Percentiles rank a stretch among this genome's conserved stretches.
Evolutionary conservation across 2,329 filamentous ascomycete species (phyloP).

Genomic region (Arthrocladium fulminans): DNA sequence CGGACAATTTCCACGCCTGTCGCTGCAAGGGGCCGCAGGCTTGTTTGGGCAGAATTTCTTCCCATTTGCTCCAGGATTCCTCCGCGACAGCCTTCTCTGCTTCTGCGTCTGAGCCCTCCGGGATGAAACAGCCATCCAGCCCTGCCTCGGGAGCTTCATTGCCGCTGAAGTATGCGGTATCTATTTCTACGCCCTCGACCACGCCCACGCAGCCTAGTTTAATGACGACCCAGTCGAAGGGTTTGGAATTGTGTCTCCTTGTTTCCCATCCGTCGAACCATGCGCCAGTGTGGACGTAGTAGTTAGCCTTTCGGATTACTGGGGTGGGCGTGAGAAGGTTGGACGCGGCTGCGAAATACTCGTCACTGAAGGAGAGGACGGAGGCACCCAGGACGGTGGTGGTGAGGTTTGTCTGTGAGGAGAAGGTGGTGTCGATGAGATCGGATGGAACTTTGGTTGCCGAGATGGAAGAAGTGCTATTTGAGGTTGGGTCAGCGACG

Average conservation of each 20-base stretch:
- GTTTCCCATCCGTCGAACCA: conserved; percentile 62
- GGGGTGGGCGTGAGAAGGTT: conserved; percentile 52
- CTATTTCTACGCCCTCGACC: conserved; percentile 37
- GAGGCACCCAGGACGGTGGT: conserved; percentile 49
- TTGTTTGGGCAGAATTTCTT: conserved; percentile 30
- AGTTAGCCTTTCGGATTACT: conserved; percentile 48
- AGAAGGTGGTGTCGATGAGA: conserved; percentile 35
- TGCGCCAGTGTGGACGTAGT: conserved; percentile 52
- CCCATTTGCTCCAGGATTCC: conserved; percentile 30
- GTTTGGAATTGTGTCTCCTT: conserved; percentile 49
- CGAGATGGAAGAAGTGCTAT: conserved; percentile 27
- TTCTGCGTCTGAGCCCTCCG: conserved; percentile 23
- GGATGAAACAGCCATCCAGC: conserved; percentile 29
- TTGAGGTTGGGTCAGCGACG: conserved; percentile 22
- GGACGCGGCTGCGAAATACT: conserved; percentile 52
- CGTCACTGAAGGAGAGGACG: conserved; percentile 49
- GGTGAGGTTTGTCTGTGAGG: conserved; percentile 35
- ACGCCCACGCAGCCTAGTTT: conserved; percentile 34
- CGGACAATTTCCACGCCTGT: conserved; percentile 32
- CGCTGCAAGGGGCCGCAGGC: conserved; percentile 35
- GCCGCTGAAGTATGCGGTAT: conserved; percentile 38
- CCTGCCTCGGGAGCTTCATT: conserved; percentile 38
- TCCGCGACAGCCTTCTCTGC: conserved; percentile 26
- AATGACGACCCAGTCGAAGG: conserved; percentile 42
- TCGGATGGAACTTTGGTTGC: conserved; percentile 36